phyloP scores from a whole-genome alignment of 139 green algal species.

The Chara braunii region DNA sequence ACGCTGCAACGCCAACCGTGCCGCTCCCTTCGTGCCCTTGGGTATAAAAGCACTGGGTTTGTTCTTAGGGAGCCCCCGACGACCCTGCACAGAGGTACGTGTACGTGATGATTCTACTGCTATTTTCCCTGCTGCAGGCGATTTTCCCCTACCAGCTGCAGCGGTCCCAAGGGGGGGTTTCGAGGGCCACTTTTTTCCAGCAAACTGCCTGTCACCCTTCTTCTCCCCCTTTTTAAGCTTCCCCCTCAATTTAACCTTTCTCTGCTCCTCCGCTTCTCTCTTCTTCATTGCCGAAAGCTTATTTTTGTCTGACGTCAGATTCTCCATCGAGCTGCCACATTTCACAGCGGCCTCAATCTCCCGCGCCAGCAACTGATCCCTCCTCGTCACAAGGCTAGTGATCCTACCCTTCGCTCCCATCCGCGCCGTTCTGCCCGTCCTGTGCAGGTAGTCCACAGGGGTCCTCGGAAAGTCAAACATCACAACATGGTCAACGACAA shows the following conservation, averaged over 20 bases:
- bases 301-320: conserved; percentile 3
- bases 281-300: conserved; percentile 19
- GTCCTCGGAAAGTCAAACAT: conserved; percentile 97
- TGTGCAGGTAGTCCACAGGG: conserved; percentile 47
- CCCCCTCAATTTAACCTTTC: neutral
- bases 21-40: too few relatives aligned
- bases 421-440: conserved; percentile 29
- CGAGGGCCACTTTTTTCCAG: too few relatives aligned
- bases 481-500: conserved; percentile 86
- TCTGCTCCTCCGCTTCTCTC: neutral
- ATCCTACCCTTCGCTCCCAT: conserved; percentile 38
- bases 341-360: conserved; percentile 21
- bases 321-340: conserved; percentile 12
- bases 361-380: conserved; percentile 15
- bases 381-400: conserved; percentile 35
- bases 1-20: too few relatives aligned
- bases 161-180: too few relatives aligned
- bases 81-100: too few relatives aligned
- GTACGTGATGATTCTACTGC: too few relatives aligned
- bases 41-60: too few relatives aligned
- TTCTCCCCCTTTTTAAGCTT: neutral
- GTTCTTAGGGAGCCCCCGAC: too few relatives aligned
- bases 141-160: too few relatives aligned
- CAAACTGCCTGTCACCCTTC: conserved; percentile 1
- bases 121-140: too few relatives aligned